phyloP scores from a whole-genome alignment of 805 yeast species.

The Metschnikowia continentalis region DNA sequence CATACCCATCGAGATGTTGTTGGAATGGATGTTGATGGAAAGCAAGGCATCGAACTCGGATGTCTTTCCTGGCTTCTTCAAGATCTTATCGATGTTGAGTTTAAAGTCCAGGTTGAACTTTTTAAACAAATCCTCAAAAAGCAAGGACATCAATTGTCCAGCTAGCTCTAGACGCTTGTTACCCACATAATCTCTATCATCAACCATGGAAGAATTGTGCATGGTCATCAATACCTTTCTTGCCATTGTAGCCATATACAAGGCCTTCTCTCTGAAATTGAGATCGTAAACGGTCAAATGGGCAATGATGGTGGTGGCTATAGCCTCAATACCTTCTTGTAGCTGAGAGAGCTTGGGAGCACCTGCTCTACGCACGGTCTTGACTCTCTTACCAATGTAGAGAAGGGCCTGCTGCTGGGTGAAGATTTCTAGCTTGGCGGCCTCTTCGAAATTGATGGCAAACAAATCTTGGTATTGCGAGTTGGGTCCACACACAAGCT shows the following conservation, averaged over 20 bases:
- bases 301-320: constrained; percentile 94
- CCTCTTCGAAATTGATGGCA: constrained; percentile 91
- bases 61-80: constrained; percentile 91
- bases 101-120: constrained; percentile 94
- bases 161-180: constrained; percentile 95
- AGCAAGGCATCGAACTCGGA: constrained; percentile 92
- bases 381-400: constrained; percentile 85
- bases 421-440: constrained; percentile 75
- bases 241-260: constrained; percentile 94
- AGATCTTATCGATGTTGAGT: constrained; percentile 86
- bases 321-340: constrained; percentile 96
- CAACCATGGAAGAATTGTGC: constrained; percentile 92
- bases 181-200: constrained; percentile 98
- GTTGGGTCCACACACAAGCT: constrained; percentile 88
- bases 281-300: constrained; percentile 81
- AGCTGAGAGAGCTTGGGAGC: constrained; percentile 72
- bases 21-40: constrained; percentile 85
- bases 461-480: constrained; percentile 87
- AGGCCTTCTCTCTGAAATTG: constrained; percentile 90
- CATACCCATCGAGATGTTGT: constrained; percentile 89
- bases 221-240: constrained; percentile 94
- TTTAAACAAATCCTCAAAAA: constrained; percentile 95
- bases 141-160: constrained; percentile 90
- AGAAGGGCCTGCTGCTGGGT: constrained; percentile 94
- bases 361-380: constrained; percentile 83